Percentiles rank a stretch among this genome's conserved stretches.
Evolutionary conservation across 2,329 filamentous ascomycete genomes (phyloP).

Genomic region (Ascomycota sp.): DNA sequence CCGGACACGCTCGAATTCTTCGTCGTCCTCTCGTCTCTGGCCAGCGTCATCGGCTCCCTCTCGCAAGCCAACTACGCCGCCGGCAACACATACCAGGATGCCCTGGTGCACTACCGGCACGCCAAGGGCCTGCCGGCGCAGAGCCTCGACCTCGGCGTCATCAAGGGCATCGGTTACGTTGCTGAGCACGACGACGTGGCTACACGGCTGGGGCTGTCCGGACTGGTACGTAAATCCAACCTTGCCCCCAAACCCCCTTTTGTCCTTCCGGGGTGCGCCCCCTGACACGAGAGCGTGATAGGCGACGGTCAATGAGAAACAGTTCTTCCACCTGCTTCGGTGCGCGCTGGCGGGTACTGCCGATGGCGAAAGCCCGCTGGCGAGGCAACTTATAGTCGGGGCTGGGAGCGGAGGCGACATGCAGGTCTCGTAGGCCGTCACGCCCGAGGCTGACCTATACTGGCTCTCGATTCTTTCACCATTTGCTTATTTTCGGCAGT

Average conservation of each 20-base stretch:
- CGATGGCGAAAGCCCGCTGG: not conserved
- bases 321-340: not conserved
- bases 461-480: not conserved
- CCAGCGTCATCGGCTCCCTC: constrained; percentile 1
- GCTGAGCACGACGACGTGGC: not conserved
- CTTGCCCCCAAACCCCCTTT: too few species aligned
- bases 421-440: not conserved
- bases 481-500: not conserved
- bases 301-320: not conserved
- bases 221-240: not conserved
- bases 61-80: constrained; percentile 2
- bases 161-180: not conserved
- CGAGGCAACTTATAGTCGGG: not conserved
- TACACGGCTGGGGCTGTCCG: not conserved
- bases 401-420: not conserved
- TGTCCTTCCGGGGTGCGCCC: too few species aligned
- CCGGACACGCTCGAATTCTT: constrained; percentile 2
- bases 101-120: constrained; percentile 1
- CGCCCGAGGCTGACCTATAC: not conserved
- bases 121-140: not conserved
- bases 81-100: constrained; percentile 2
- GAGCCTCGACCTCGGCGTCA: constrained; percentile 1
- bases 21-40: constrained; percentile 1
- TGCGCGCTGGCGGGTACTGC: constrained; percentile 1
- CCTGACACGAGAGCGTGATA: not conserved